Evolutionary conservation across 1,284 basidiomycete genomes (phyloP).

Genomic region (Trametes pubescens): DNA sequence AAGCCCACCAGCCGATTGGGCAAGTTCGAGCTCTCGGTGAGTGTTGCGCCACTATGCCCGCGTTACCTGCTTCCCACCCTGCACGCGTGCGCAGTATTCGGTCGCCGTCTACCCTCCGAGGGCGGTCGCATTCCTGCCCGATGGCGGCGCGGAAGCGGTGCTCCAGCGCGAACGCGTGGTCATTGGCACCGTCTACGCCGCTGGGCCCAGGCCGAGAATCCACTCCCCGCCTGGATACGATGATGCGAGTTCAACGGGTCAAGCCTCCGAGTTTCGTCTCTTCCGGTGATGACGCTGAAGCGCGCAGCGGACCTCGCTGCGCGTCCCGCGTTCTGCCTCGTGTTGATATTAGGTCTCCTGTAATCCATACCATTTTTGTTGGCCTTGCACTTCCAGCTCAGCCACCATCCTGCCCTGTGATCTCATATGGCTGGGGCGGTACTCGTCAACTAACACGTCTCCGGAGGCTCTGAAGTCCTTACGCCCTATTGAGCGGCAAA

Average conservation of each 20-base stretch:
- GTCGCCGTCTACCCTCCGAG: constrained; percentile 29
- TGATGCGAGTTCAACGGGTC: constrained; percentile 31
- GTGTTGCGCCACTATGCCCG: constrained; percentile 9
- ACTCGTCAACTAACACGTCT: neutral
- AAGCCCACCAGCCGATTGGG: constrained; percentile 35
- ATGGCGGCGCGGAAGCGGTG: constrained; percentile 20
- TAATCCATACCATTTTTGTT: neutral
- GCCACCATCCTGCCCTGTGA: neutral
- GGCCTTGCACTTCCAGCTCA: neutral
- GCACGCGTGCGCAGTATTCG: constrained; percentile 21
- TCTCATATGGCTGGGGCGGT: neutral
- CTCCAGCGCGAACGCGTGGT: constrained; percentile 28
- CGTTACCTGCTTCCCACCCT: neutral
- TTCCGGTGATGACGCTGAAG: constrained; percentile 22
- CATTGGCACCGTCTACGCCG: constrained; percentile 29
- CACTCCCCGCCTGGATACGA: constrained; percentile 34
- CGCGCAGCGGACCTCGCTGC: neutral
- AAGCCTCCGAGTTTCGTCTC: constrained; percentile 28
- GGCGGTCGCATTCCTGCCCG: constrained; percentile 30
- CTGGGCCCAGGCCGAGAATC: constrained; percentile 30
- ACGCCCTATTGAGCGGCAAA: neutral
- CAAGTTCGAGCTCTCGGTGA: constrained; percentile 35
- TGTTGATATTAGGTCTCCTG: constrained; percentile 6
- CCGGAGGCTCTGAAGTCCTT: neutral
- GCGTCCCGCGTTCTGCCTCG: constrained; percentile 9